phyloP scores from a whole-genome alignment of 345 rosid species.

The Crucihimalaya himalaica region DNA sequence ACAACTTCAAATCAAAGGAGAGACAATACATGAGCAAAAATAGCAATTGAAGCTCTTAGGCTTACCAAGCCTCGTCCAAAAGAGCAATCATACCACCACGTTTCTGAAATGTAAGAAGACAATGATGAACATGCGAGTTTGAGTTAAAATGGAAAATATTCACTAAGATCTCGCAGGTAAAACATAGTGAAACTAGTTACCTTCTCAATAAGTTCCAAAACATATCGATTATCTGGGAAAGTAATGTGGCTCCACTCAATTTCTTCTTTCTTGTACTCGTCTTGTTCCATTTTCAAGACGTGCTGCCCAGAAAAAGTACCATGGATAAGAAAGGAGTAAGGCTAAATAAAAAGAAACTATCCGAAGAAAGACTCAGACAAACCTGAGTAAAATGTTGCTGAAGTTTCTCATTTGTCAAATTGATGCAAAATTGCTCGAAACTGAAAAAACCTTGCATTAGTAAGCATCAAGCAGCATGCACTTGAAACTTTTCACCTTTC shows the following conservation, averaged over 20 bases:
- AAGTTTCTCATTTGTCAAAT: conserved; percentile 97
- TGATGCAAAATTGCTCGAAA: conserved; percentile 99
- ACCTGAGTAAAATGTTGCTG: conserved; percentile 99
- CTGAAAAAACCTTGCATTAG: conserved; percentile 50
- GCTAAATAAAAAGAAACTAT: conserved; percentile 28
- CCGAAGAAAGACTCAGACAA: conserved; percentile 33
- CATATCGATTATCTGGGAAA: conserved; percentile 79
- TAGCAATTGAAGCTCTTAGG: conserved; percentile 20
- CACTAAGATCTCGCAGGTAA: conserved; percentile 8
- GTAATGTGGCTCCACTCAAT: conserved; percentile 94
- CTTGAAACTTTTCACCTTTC: background rate
- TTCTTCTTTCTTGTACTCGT: conserved; percentile 94
- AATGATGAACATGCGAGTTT: conserved; percentile 18
- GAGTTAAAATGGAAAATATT: conserved; percentile 7
- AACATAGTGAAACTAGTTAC: conserved; percentile 45
- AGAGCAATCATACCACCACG: conserved; percentile 97
- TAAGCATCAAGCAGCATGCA: conserved; percentile 32
- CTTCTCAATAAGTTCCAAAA: conserved; percentile 97
- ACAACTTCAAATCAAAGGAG: conserved; percentile 20
- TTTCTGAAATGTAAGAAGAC: conserved; percentile 57
- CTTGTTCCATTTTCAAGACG: conserved; percentile 99
- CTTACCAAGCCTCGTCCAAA: conserved; percentile 98
- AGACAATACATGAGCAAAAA: conserved; percentile 7
- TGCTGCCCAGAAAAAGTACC: conserved; percentile 59
- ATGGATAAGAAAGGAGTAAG: conserved; percentile 31